Percentiles rank a stretch among this genome's conserved stretches.
These are phyloP conservation scores for Gliomastix tumulicola DNA, from an alignment of 2,329 filamentous ascomycete genomes.

Conservation along the genomic window DNA sequence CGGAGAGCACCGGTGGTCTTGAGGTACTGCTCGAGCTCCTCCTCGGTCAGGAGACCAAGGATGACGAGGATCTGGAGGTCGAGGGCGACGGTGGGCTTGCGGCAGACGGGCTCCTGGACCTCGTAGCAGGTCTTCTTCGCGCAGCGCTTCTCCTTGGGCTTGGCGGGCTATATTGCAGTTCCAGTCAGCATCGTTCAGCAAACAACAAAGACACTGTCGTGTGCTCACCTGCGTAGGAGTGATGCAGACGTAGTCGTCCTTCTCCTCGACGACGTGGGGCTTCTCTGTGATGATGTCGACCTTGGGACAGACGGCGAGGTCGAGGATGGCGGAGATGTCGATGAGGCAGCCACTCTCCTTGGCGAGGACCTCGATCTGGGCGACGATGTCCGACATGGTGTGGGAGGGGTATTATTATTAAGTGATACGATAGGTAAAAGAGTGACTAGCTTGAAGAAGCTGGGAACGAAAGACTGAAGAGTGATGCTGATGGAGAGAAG, in stretches of 20 bases:
- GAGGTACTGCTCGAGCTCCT: conserved; percentile 13
- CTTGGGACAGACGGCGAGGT: conserved; percentile 11
- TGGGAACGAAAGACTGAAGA: too few relatives aligned
- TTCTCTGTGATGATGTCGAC: conserved; percentile 10
- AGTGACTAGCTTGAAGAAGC: too few relatives aligned
- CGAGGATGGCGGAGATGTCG: conserved; percentile 12
- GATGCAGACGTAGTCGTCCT: conserved; percentile 11
- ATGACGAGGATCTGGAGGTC: conserved; percentile 11
- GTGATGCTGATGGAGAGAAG: too few relatives aligned
- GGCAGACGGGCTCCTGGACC: conserved; percentile 11
- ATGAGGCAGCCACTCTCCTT: conserved; percentile 11
- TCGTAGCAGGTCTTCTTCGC: conserved; percentile 6
- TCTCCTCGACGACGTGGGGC: conserved; percentile 9
- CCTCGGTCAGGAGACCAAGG: conserved; percentile 11
- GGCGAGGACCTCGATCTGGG: conserved; percentile 11
- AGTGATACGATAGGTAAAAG: too few relatives aligned
- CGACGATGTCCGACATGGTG: conserved; percentile 12
- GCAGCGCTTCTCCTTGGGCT: conserved; percentile 1
- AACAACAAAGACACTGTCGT: too few relatives aligned
- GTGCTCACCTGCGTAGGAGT: conserved; percentile 9
- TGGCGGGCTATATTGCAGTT: too few relatives aligned
- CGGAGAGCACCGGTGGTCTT: conserved; percentile 6
- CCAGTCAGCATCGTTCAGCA: too few relatives aligned
- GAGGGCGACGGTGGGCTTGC: conserved; percentile 10
- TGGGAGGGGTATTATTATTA: too few relatives aligned